Evolutionary conservation across 2,329 filamentous ascomycete genomes (phyloP).

Genomic region (Botryotinia globosa): DNA sequence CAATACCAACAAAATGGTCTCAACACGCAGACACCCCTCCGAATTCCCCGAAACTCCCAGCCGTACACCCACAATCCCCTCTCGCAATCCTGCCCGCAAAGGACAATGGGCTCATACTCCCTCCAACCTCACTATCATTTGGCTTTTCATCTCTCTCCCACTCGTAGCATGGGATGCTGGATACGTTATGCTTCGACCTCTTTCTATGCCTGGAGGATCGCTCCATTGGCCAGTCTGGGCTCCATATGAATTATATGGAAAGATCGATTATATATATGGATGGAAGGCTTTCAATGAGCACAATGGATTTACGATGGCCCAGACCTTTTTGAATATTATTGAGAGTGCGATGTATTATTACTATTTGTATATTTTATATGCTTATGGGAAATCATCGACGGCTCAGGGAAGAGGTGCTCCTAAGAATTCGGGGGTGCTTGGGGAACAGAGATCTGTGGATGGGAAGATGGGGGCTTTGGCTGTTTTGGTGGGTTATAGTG

Average conservation of each 20-base stretch:
- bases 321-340: constrained; percentile 56
- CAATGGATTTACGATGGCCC: constrained; percentile 64
- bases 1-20: constrained; percentile 42
- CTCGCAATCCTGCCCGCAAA: neutral
- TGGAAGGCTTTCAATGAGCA: constrained; percentile 57
- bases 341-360: constrained; percentile 58
- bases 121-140: constrained; percentile 55
- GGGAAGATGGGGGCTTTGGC: constrained; percentile 53
- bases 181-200: constrained; percentile 60
- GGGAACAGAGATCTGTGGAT: constrained; percentile 49
- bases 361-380: constrained; percentile 55
- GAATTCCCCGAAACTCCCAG: constrained; percentile 44
- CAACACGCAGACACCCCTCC: constrained; percentile 52
- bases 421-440: constrained; percentile 44
- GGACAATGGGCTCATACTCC: constrained; percentile 57
- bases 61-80: constrained; percentile 27
- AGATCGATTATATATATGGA: constrained; percentile 65
- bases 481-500: constrained; percentile 56
- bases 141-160: constrained; percentile 61
- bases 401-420: constrained; percentile 36
- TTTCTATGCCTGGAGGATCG: constrained; percentile 63
- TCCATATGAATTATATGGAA: constrained; percentile 65
- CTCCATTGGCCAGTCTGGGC: constrained; percentile 61
- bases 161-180: constrained; percentile 71
- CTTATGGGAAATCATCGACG: constrained; percentile 40